These are phyloP conservation scores for Wickerhamiella brachini DNA, from an alignment of 805 yeast species.

Conservation along the genomic window DNA sequence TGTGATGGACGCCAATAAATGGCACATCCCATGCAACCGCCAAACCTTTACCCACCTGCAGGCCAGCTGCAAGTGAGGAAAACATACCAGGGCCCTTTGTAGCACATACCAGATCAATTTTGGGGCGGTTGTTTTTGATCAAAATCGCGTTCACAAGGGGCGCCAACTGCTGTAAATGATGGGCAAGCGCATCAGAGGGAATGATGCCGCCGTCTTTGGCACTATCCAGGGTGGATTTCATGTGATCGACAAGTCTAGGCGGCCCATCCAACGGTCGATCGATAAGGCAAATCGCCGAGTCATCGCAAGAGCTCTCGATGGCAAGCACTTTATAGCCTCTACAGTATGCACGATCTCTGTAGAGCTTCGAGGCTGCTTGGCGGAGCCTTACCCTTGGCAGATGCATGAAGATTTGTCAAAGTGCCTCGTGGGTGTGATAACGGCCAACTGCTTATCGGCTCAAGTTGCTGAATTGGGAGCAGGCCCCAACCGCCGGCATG, in stretches of 20 bases:
- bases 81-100: slow-evolving; percentile 97
- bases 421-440: neutral
- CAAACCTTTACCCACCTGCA: slow-evolving; percentile 76
- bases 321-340: slow-evolving; percentile 54
- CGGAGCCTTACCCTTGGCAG: neutral
- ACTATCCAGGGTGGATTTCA: slow-evolving; percentile 55
- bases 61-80: slow-evolving; percentile 72
- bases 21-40: slow-evolving; percentile 67
- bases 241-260: slow-evolving; percentile 43
- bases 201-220: slow-evolving; percentile 64
- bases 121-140: slow-evolving; percentile 15
- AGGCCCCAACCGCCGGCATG: neutral
- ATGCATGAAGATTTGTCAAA: neutral
- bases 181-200: slow-evolving; percentile 71
- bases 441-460: neutral
- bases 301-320: slow-evolving; percentile 90
- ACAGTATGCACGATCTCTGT: neutral
- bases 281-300: slow-evolving; percentile 74
- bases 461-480: neutral
- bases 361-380: neutral
- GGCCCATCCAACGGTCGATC: slow-evolving; percentile 32
- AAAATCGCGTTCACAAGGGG: slow-evolving; percentile 36
- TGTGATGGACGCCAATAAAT: slow-evolving; percentile 83
- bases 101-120: slow-evolving; percentile 61
- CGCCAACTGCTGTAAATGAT: slow-evolving; percentile 54